Conservation (phyloP, 352 stramenopile genomes). For the Globisporangium okanoganense region DNA sequence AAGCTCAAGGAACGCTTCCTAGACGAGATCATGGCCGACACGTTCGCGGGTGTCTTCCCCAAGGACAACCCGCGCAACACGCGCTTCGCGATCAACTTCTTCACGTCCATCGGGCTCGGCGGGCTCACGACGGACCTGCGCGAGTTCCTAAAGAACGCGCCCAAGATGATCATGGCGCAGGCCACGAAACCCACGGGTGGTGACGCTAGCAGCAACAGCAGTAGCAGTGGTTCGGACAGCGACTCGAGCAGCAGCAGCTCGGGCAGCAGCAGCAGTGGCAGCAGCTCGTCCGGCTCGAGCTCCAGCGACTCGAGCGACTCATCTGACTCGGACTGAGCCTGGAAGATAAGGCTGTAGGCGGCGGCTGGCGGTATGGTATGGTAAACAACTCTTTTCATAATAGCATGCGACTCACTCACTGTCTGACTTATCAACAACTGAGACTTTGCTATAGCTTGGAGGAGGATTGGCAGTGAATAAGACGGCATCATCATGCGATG, state of each 20-base stretch:
- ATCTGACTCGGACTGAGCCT: conserved; percentile 36
- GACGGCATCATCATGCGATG: not conserved
- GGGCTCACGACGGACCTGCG: conserved; percentile 96
- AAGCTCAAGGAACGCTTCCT: conserved; percentile 95
- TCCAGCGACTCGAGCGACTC: conserved; percentile 21
- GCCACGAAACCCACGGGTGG: conserved; percentile 23
- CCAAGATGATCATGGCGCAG: conserved; percentile 92
- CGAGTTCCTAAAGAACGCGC: conserved; percentile 96
- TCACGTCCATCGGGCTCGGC: conserved; percentile 98
- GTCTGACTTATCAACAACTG: not conserved
- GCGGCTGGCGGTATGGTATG: conserved; percentile 1
- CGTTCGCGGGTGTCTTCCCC: conserved; percentile 96
- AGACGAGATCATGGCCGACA: conserved; percentile 87
- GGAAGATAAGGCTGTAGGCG: not conserved
- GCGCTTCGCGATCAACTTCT: conserved; percentile 99
- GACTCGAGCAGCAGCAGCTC: conserved; percentile 34
- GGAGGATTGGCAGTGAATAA: not conserved
- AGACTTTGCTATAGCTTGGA: not conserved
- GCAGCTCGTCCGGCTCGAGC: conserved; percentile 33
- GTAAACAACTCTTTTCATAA: conserved; percentile 7
- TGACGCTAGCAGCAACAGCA: conserved; percentile 20
- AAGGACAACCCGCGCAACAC: conserved; percentile 97
- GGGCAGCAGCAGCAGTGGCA: conserved; percentile 24
- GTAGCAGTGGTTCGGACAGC: conserved; percentile 35
- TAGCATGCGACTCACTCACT: not conserved